Evolutionary conservation across 768 basidiomycete genomes (phyloP), one percentile per base, ranked within the genome.

Genomic region (Psilocybe sp.): DNA sequence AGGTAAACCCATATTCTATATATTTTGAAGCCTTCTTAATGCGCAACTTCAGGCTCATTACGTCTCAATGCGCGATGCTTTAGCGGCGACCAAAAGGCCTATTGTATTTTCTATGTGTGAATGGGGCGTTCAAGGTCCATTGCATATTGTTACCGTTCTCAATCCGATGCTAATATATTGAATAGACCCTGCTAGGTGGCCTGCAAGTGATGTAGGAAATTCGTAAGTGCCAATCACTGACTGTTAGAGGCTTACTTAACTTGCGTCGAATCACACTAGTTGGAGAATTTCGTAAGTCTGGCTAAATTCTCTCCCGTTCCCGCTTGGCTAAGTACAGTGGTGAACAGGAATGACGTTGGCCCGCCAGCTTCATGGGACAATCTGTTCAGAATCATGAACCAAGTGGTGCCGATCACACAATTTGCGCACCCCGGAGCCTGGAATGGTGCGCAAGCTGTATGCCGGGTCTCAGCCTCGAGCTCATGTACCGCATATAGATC

Each of bases 21-120:
- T 31, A n/a, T 16, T 19, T 34, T n/a, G 23, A 19, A 33, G 16
- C 19, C 4, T 19, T 31, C 47, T 18, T n/a, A 46, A 35, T 50
- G 36, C 38, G 16, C 45, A 37, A 15, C 36, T 15, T n/a, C 46
- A 74, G 74, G 56, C 70, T 23, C 74, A 76, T 56, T 78, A 70
- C 52, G 58, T 53, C 10, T 62, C 75, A 6, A 80, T 80, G 78
- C 61, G 70, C 46, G 65, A 77, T 52, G 78, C 77, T 1, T 59
- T 80, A 31, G 63, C 62, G 40, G 69, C 69, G 7, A 76, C 74
- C 1, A 67, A 65, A 7, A 71, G 76, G 12, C 75, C 75, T 12
- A 71, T 81, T 38, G 67, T 78, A 2, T 81, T 75, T 52, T 76
- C 77, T 7, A 69, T 79, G n/a, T 79, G 79, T 40, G 74, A 70